phyloP scores from a whole-genome alignment of 2,329 filamentous ascomycete species.

The Zasmidium angulare region DNA sequence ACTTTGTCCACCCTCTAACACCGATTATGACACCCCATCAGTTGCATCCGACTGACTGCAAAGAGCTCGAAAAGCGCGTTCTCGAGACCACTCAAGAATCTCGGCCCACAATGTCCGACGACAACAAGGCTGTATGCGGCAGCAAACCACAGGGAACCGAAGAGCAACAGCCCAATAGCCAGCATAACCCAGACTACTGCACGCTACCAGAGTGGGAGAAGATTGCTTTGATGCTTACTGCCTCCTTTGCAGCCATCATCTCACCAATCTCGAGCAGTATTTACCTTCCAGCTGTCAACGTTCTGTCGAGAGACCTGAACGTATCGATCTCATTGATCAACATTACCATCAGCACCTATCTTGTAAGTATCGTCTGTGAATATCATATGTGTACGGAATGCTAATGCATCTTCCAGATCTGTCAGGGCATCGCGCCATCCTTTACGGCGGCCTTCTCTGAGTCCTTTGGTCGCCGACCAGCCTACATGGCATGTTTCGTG shows the following conservation, averaged over 20 bases:
- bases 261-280: constrained; percentile 52
- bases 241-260: constrained; percentile 39
- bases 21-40: too few relatives aligned
- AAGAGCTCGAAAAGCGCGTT: too few relatives aligned
- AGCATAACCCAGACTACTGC: background rate
- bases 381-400: too few relatives aligned
- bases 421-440: constrained; percentile 46
- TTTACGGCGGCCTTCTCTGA: constrained; percentile 46
- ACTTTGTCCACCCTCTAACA: too few relatives aligned
- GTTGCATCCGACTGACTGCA: too few relatives aligned
- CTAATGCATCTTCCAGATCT: constrained; percentile 25
- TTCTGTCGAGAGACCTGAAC: constrained; percentile 40
- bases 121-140: too few relatives aligned
- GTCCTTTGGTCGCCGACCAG: constrained; percentile 40
- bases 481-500: constrained; percentile 41
- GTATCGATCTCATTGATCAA: constrained; percentile 40
- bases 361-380: constrained; percentile 16
- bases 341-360: constrained; percentile 48
- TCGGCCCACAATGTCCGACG: too few relatives aligned
- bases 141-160: too few relatives aligned
- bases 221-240: background rate
- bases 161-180: too few relatives aligned
- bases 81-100: too few relatives aligned
- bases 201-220: background rate
- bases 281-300: constrained; percentile 47